Base-by-base conservation (phyloP, 768 basidiomycete genomes). In the Mycena vitilis region DNA sequence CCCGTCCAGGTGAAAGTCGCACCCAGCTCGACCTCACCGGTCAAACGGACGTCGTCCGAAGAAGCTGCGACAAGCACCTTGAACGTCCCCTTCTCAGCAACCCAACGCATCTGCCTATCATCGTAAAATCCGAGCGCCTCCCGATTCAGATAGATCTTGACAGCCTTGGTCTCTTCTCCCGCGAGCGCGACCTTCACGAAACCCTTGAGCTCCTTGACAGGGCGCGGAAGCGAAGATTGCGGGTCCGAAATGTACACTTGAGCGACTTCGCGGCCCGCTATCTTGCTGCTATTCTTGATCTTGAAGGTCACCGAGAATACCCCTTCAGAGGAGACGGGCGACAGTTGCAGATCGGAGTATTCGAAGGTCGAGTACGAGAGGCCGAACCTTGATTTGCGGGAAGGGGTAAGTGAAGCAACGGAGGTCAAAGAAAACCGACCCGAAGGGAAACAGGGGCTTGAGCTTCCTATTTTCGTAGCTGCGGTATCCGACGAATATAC, bases 351-450 rank as follows among this genome's bases (percentile, higher is more conserved):
- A 56, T 78, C 74, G 16, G 84, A 81, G 72, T 88, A 86, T n/a
- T 82, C 78, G 75, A 89, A 90, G 10, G 81, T 80, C 11, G 90
- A 84, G 76, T 90, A 90, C 0, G 87, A 87, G 22, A 91, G 82
- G 20, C 90, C 90, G 73, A 68, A 68, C 9, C 66, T 66, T 16
- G 15, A 34, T 47, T 37, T 40, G 38, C 8, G 37, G 20, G 16
- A 16, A 23, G 11, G 37, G 36, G n/a, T 25, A 34, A 58, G 59
- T 20, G 38, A 4, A 51, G 11, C 15, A 25, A 30, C 20, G 34
- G 37, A 49, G 18, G 3, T 7, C n/a, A 18, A 13, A 51, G 11
- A 22, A 23, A 10, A 22, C 80, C 23, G 8, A 82, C 54, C 88
- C 87, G 74, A 89, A 89, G 12, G 86, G 81, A 75, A 87, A 88